Evolutionary conservation across 495 filamentous ascomycete genomes (phyloP).

Genomic region (Delitschia confertaspora): DNA sequence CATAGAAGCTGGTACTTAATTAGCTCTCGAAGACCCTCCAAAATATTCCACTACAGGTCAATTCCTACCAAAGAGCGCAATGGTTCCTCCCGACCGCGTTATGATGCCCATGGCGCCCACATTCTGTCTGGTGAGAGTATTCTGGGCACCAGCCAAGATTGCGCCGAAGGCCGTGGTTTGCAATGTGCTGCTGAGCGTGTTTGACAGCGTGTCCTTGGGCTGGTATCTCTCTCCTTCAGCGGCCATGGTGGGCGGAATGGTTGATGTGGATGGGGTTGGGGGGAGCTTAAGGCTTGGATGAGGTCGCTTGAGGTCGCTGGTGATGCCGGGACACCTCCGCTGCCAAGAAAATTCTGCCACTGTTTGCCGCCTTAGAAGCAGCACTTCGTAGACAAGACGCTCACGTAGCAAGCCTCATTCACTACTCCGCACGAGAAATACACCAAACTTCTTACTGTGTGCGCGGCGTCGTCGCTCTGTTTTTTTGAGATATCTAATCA

Average conservation of each 20-base stretch:
- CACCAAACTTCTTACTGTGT: too few species aligned
- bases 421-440: too few species aligned
- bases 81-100: slow-evolving; percentile 57
- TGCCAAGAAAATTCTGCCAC: slow-evolving; percentile 15
- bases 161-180: slow-evolving; percentile 60
- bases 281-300: slow-evolving; percentile 1
- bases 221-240: slow-evolving; percentile 49
- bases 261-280: slow-evolving; percentile 1
- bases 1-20: slow-evolving; percentile 54
- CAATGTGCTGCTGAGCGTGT: slow-evolving; percentile 53
- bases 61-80: slow-evolving; percentile 52
- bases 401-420: too few species aligned
- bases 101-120: slow-evolving; percentile 69
- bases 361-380: slow-evolving; percentile 1
- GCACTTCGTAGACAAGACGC: too few species aligned
- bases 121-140: slow-evolving; percentile 71
- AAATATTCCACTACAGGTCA: neutral
- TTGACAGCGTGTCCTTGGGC: slow-evolving; percentile 67
- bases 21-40: slow-evolving; percentile 6
- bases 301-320: slow-evolving; percentile 1
- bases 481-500: too few species aligned
- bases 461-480: too few species aligned
- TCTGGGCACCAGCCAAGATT: slow-evolving; percentile 69
- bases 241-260: slow-evolving; percentile 39
- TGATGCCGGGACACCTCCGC: neutral